Conservation (phyloP, 257 asterid species). For the Fraxinus americana region DNA sequence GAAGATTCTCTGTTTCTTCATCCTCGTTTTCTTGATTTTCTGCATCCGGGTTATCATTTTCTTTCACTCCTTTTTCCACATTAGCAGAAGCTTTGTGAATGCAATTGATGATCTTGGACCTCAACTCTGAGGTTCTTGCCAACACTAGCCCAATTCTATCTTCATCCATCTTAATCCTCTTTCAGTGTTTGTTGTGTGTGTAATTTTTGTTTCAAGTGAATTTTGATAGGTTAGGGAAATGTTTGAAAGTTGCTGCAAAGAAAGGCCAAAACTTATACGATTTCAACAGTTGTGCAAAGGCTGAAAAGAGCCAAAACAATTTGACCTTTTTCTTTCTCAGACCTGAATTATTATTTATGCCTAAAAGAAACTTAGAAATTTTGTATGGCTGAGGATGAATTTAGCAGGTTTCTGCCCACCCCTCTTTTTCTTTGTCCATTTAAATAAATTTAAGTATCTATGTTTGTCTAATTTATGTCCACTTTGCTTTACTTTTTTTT, state of each 20-base stretch:
- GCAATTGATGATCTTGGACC: slow-evolving; percentile 52
- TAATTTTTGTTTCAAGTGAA: background rate
- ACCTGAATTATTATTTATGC: slow-evolving; percentile 18
- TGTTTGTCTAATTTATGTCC: too few species aligned
- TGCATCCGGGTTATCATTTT: slow-evolving; percentile 23
- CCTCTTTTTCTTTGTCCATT: background rate
- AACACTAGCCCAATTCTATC: slow-evolving; percentile 51
- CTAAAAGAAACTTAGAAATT: slow-evolving; percentile 18
- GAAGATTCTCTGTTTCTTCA: slow-evolving; percentile 62
- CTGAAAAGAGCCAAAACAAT: background rate
- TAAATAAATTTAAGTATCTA: too few species aligned
- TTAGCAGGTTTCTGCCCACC: background rate
- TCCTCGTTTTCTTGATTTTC: slow-evolving; percentile 29
- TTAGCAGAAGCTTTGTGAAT: slow-evolving; percentile 30
- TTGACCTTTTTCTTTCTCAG: background rate
- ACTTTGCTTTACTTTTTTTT: too few species aligned
- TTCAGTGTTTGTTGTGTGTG: background rate
- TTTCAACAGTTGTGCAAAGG: background rate
- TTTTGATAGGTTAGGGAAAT: background rate
- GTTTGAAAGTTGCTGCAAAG: slow-evolving; percentile 2
- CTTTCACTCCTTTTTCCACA: slow-evolving; percentile 23
- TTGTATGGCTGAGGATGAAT: slow-evolving; percentile 14
- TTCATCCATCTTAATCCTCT: slow-evolving; percentile 36
- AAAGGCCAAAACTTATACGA: slow-evolving; percentile 36
- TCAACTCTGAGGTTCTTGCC: slow-evolving; percentile 50